A percentile compares a stretch with the other conserved stretches of the same genome.
These are phyloP conservation scores for Dendrobium nobile DNA, from an alignment of 106 monocot species.

Conservation along the genomic window DNA sequence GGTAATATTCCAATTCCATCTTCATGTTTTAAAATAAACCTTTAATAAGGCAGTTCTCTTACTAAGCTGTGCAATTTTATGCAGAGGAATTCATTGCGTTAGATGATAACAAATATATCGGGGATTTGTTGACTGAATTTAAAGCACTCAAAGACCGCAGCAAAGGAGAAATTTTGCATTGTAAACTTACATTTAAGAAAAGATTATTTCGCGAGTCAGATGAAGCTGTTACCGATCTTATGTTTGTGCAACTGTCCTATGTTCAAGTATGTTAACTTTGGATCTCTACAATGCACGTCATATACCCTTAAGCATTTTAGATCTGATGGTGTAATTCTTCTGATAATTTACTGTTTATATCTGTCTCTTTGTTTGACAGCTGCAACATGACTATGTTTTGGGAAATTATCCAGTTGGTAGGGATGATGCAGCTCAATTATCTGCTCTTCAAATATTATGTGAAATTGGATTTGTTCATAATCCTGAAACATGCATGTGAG, in stretches of 20 bases:
- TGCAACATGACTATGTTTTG: constrained; percentile 95
- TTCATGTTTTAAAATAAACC: not conserved
- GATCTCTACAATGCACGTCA: not conserved
- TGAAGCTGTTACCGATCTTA: constrained; percentile 88
- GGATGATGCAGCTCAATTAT: constrained; percentile 91
- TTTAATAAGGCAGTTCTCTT: not conserved
- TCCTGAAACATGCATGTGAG: constrained; percentile 81
- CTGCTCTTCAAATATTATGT: constrained; percentile 85
- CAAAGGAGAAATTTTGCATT: constrained; percentile 94
- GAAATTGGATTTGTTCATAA: constrained; percentile 78
- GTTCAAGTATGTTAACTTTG: constrained; percentile 59
- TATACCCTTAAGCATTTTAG: not conserved
- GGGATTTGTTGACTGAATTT: constrained; percentile 87
- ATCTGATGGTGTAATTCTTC: not conserved
- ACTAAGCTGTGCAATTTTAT: constrained; percentile 6
- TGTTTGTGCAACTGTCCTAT: constrained; percentile 97
- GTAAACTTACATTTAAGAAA: constrained; percentile 91
- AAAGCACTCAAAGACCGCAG: constrained; percentile 84
- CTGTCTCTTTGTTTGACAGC: constrained; percentile 31
- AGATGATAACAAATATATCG: constrained; percentile 98
- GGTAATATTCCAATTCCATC: constrained; percentile 38
- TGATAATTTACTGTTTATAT: not conserved
- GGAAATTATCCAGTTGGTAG: constrained; percentile 97
- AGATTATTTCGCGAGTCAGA: constrained; percentile 92
- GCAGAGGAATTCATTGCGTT: constrained; percentile 95